Base-by-base conservation (phyloP, 2,329 filamentous ascomycete genomes). In the Clarireedia homoeocarpa region DNA sequence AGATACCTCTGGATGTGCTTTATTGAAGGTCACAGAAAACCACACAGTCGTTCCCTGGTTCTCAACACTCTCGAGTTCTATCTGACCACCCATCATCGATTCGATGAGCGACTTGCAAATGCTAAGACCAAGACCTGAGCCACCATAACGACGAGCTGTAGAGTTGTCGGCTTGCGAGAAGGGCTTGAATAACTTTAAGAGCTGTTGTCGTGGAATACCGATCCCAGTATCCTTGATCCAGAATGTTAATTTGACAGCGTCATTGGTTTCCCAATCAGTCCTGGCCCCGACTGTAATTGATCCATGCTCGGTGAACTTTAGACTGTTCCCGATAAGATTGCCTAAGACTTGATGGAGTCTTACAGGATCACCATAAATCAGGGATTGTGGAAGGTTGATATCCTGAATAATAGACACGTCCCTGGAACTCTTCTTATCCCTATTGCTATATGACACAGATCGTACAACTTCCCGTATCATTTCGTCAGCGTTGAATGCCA, bases 71-170 rank as follows among this genome's bases (percentile, higher is more conserved):
- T 94, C 86, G 1, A 96, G 80, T 72, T 85, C 84, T 59, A 96
- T 95, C 59, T 80, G 84, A 44, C 91, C 91, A 59, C 89, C 84
- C 81, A 96, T 91, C 72, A 95, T 91, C 20, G 88, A 89, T 72
- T 96, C 89, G 59, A 96, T 91, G 45, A 96, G 83, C 0, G 89
- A 91, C 72, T 96, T 96, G 79, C 91, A 96, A 62, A 96, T 96
- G 67, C 89, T 95, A 45, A 96, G 77, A 2, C 91, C 91, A 2
- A 96, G 82, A 24, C 91, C 91, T 63, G 90, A 96, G 45, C 91
- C 91, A 42, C 91, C 91, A 64, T 96, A 96, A 67, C 91, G 94
- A 52, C 91, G 80, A 53, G 91, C 90, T 2, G 91, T 95, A 63
- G 89, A 94, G 48, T 86, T 88, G 71, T 96, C 91, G 1, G 92